Conservation (phyloP, 805 yeast genomes). For the Hanseniaspora lindneri region DNA sequence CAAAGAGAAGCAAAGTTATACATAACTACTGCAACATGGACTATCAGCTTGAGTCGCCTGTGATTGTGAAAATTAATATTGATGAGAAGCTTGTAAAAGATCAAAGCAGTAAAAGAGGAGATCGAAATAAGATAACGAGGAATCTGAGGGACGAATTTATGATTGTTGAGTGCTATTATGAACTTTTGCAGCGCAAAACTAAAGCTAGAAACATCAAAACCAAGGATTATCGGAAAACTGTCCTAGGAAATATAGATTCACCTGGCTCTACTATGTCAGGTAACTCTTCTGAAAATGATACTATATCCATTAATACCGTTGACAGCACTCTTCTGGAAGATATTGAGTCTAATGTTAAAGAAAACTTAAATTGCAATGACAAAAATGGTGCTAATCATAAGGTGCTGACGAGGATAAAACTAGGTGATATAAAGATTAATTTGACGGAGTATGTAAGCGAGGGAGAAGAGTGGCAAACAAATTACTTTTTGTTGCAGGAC, state of each 20-base stretch:
- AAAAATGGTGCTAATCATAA: background rate
- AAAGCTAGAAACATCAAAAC: background rate
- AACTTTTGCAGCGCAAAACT: slow-evolving; percentile 22
- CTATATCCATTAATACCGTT: background rate
- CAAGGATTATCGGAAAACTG: background rate
- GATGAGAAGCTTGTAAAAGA: slow-evolving; percentile 22
- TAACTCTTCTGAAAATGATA: background rate
- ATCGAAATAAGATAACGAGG: slow-evolving; percentile 17
- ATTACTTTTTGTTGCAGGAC: slow-evolving; percentile 59
- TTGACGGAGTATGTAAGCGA: slow-evolving; percentile 53
- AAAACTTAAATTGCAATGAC: background rate
- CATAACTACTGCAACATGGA: slow-evolving; percentile 46
- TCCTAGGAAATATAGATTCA: background rate
- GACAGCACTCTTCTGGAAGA: background rate
- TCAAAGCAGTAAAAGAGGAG: background rate
- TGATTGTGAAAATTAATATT: slow-evolving; percentile 34
- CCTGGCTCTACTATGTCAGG: background rate
- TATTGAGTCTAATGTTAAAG: slow-evolving; percentile 12
- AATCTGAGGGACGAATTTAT: slow-evolving; percentile 30
- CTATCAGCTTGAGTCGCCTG: slow-evolving; percentile 28
- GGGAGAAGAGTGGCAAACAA: slow-evolving; percentile 39
- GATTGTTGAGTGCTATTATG: slow-evolving; percentile 37
- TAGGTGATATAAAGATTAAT: slow-evolving; percentile 61
- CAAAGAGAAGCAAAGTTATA: slow-evolving; percentile 35
- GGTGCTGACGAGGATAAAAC: slow-evolving; percentile 29